Evolutionary conservation across 2,329 filamentous ascomycete genomes (phyloP).

Genomic region (Gaeumannomyces sp.): DNA sequence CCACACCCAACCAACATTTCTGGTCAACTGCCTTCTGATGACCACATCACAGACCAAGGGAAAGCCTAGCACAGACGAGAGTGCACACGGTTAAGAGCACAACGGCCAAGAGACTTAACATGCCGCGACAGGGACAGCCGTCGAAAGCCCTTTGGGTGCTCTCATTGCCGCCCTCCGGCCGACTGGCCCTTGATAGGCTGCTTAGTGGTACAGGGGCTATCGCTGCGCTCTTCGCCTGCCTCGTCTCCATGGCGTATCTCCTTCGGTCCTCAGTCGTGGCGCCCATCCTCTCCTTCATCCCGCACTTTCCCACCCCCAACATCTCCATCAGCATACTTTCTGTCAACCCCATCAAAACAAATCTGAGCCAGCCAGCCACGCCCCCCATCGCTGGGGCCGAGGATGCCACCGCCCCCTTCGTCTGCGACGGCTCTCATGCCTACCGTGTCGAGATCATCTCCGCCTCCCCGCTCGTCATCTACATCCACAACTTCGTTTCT

Average conservation of each 20-base stretch:
- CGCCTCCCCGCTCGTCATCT: slow-evolving; percentile 35
- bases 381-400: background rate
- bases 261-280: background rate
- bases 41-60: background rate
- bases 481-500: slow-evolving; percentile 34
- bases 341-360: slow-evolving; percentile 9
- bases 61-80: background rate
- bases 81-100: background rate
- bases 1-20: background rate
- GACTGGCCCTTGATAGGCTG: background rate
- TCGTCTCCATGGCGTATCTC: background rate
- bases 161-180: background rate
- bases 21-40: background rate
- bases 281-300: slow-evolving; percentile 18
- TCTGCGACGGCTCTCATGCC: slow-evolving; percentile 24
- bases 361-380: background rate
- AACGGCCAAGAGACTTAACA: background rate
- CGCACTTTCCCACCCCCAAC: slow-evolving; percentile 18
- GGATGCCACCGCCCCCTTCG: slow-evolving; percentile 14
- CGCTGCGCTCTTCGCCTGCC: background rate
- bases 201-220: background rate
- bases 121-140: background rate
- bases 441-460: slow-evolving; percentile 36
- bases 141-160: background rate
- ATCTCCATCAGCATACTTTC: slow-evolving; percentile 17